Percentiles rank a stretch among this genome's conserved stretches.
phyloP scores from a whole-genome alignment of 768 basidiomycete species.

The Lanmaoa rubissima region DNA sequence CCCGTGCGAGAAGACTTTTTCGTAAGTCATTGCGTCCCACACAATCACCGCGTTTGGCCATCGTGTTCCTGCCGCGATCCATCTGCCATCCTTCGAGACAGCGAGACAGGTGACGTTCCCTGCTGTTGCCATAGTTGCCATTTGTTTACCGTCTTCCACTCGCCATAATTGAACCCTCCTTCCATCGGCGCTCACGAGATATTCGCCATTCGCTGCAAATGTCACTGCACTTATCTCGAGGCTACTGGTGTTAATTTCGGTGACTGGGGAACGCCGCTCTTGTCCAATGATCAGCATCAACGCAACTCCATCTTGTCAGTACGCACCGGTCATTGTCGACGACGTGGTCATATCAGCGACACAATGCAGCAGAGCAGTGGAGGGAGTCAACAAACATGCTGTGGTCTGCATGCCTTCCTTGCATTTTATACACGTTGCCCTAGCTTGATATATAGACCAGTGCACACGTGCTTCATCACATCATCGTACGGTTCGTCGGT shows the following conservation, averaged over 20 bases:
- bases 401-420: too few species aligned
- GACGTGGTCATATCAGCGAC: background rate
- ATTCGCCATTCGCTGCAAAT: background rate
- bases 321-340: background rate
- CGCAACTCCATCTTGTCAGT: background rate
- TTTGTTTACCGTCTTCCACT: background rate
- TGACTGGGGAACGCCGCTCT: background rate
- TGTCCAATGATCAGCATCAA: background rate
- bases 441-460: too few species aligned
- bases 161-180: background rate
- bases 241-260: background rate
- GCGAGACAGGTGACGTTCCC: background rate
- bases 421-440: too few species aligned
- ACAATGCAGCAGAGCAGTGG: too few species aligned
- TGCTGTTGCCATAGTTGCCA: background rate
- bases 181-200: background rate
- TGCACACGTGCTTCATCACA: too few species aligned
- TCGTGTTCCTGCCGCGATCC: slow-evolving; percentile 1
- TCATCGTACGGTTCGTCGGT: too few species aligned
- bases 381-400: too few species aligned
- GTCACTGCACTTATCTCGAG: background rate
- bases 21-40: background rate
- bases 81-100: slow-evolving; percentile 1
- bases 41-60: background rate
- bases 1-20: too few species aligned